Evolutionary conservation across 805 yeast genomes (phyloP), one percentile per base, ranked within the genome.

Genomic region (Zygoascus bituminiphila): DNA sequence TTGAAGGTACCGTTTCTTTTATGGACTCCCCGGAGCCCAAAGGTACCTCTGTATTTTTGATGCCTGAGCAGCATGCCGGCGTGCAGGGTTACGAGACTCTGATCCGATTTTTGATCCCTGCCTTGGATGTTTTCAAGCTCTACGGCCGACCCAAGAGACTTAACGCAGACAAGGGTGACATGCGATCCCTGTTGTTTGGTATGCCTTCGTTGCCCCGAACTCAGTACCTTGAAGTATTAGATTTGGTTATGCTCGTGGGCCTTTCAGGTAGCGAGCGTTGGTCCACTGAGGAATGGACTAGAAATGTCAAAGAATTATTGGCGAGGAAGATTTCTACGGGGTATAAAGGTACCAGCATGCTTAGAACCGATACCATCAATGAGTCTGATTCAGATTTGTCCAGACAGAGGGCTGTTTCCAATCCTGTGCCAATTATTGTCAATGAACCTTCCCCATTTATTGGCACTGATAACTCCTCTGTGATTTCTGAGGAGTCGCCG

Each of bases 81-180:
- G 94, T 88, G 17, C 79, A 79, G 4, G 89, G 89, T 20, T 80
- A 78, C 55, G 95, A 87, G 64, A 87, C 91, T n/a, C 73, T 87
- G 68, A 82, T 87, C 49, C 72, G 96, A 54, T 84, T 83, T 61
- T 69, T 84, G 53, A 74, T 87, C 25, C 95, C 93, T 5, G 64
- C 83, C 12, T 68, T 84, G 56, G 94, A 88, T 61, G 76, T 87
- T 1, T 88, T 85, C 69, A 76, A 75, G 51, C 72, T 88, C 37
- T 87, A 87, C 59, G 96, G 96, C 20, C 74, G 95, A 43, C 96
- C 96, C 0, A 70, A 73, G 47, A 79, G 83, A 51, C 73, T 87
- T 56, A 80, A 76, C 57, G 86, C 93, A 19, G 85, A 84, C 63
- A 87, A 85, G 63, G 60, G 70, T 1, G 84, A 87, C 55, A 62